Evolutionary conservation across 1,139 yeast genomes (phyloP), one percentile per base, ranked within the genome.

Genomic region (Sugiyamaella japonica): DNA sequence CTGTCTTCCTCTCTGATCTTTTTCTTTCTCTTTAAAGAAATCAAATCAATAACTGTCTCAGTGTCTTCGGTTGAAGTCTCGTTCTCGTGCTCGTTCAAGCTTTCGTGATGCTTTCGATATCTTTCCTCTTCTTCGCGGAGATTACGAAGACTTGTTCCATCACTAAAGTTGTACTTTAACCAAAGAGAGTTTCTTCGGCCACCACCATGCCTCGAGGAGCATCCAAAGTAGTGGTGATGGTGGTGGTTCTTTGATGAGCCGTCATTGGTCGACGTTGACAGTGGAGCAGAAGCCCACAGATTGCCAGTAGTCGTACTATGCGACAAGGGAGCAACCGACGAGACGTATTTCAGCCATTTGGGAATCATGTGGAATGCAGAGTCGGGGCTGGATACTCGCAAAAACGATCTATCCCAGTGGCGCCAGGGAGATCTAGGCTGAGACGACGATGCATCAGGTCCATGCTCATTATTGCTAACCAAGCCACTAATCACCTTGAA

Each of bases 121-220:
- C 40, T 25, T 17, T 48, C 51, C 29, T 48, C 46, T 13, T 48
- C 40, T 12, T 48, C 51, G 2, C 51, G 38, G 10, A 48, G 36
- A 13, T 41, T 39, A 15, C 51, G 51, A 39, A 48, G 46, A 23
- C 45, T 45, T 20, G 42, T 40, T 16, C 17, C 39, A 15, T 40
- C 40, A 16, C 40, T 41, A 28, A 48, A 34, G 17, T 41, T 48
- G 17, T 48, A 48, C 31, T 34, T 38, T 13, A 48, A 4, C 51
- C 51, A 48, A 29, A 39, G 12, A 10, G 34, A 37, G 32, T 20
- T 20, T 20, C 45, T 13, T 7, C 43, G 36, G 12, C 43, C 50
- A 13, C 43, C 50, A 13, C 36, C 50, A 36, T 20, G 12, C 12
- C 17, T 36, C 1, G 48, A n/a, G 25, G 32, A 25, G 32, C 39